Conservation (phyloP, 2,329 filamentous ascomycete species). For the Neonectria neomacrospora region DNA sequence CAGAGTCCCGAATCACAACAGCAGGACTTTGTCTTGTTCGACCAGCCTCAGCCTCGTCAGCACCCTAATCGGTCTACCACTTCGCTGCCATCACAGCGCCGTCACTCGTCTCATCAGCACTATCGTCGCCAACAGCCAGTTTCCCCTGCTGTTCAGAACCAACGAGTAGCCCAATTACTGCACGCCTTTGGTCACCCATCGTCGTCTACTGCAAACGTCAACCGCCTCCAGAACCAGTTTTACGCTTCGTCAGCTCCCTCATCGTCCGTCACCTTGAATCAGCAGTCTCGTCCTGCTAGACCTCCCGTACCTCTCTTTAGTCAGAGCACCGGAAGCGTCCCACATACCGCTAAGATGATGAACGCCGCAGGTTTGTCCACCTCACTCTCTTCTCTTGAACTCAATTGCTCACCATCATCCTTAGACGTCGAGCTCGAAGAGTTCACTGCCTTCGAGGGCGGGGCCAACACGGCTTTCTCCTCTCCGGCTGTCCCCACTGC, state of each 20-base stretch:
- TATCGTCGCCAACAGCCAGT: slow-evolving; percentile 56
- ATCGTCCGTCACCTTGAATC: slow-evolving; percentile 68
- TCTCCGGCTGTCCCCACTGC: slow-evolving; percentile 62
- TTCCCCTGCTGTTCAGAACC: slow-evolving; percentile 61
- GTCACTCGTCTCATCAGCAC: slow-evolving; percentile 58
- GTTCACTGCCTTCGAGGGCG: slow-evolving; percentile 66
- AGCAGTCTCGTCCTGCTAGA: slow-evolving; percentile 63
- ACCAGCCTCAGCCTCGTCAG: slow-evolving; percentile 57
- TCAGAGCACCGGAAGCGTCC: slow-evolving; percentile 66
- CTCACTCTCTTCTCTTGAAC: background rate
- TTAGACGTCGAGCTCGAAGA: slow-evolving; percentile 69
- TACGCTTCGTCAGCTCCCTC: slow-evolving; percentile 75
- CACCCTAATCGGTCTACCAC: slow-evolving; percentile 52
- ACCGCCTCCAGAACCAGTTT: slow-evolving; percentile 69
- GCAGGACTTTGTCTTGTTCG: slow-evolving; percentile 85
- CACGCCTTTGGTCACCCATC: slow-evolving; percentile 67
- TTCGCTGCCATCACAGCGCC: slow-evolving; percentile 56
- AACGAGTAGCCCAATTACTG: slow-evolving; percentile 69
- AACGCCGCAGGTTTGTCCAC: slow-evolving; percentile 54
- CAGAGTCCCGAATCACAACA: slow-evolving; percentile 62
- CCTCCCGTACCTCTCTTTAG: slow-evolving; percentile 80
- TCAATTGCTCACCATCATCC: slow-evolving; percentile 47
- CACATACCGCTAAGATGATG: slow-evolving; percentile 58
- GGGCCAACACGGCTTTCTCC: slow-evolving; percentile 62
- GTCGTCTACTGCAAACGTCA: slow-evolving; percentile 65